Conservation (phyloP, 768 basidiomycete species). For the Pholiota conissans region DNA sequence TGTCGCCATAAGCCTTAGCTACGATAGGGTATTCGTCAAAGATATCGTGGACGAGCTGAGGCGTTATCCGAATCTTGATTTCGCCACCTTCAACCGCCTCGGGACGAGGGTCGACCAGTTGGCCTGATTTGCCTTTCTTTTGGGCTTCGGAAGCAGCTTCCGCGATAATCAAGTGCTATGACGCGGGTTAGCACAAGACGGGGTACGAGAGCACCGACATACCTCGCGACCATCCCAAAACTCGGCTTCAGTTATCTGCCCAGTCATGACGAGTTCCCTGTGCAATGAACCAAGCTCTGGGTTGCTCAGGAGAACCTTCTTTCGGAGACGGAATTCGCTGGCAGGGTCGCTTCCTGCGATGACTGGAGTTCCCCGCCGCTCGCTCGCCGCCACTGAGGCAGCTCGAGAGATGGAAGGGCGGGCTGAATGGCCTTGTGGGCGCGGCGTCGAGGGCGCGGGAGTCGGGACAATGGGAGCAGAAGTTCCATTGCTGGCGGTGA, state of each 20-base stretch:
- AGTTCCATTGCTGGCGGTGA: slow-evolving; percentile 24
- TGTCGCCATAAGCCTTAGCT: slow-evolving; percentile 87
- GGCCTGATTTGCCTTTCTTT: slow-evolving; percentile 79
- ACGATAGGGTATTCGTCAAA: slow-evolving; percentile 98
- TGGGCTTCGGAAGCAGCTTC: slow-evolving; percentile 74
- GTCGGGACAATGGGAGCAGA: slow-evolving; percentile 31
- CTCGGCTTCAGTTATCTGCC: slow-evolving; percentile 87
- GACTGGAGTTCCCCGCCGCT: slow-evolving; percentile 51
- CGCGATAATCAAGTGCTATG: slow-evolving; percentile 72
- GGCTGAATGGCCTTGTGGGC: slow-evolving; percentile 30
- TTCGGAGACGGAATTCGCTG: slow-evolving; percentile 71
- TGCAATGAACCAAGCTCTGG: slow-evolving; percentile 81
- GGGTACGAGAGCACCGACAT: slow-evolving; percentile 16
- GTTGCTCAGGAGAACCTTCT: slow-evolving; percentile 76
- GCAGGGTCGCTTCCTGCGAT: slow-evolving; percentile 59
- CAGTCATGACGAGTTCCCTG: slow-evolving; percentile 81
- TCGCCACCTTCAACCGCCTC: slow-evolving; percentile 83
- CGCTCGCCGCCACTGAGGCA: slow-evolving; percentile 60
- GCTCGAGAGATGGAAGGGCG: slow-evolving; percentile 59
- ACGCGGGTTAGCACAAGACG: slow-evolving; percentile 16
- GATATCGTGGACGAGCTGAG: slow-evolving; percentile 91
- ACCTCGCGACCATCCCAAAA: slow-evolving; percentile 99
- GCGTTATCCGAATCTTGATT: slow-evolving; percentile 87
- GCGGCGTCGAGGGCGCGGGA: slow-evolving; percentile 22
- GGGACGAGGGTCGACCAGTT: slow-evolving; percentile 86